These are phyloP conservation scores for Colletotrichum orbiculare DNA, from an alignment of 2,329 filamentous ascomycete genomes.

Conservation along the genomic window DNA sequence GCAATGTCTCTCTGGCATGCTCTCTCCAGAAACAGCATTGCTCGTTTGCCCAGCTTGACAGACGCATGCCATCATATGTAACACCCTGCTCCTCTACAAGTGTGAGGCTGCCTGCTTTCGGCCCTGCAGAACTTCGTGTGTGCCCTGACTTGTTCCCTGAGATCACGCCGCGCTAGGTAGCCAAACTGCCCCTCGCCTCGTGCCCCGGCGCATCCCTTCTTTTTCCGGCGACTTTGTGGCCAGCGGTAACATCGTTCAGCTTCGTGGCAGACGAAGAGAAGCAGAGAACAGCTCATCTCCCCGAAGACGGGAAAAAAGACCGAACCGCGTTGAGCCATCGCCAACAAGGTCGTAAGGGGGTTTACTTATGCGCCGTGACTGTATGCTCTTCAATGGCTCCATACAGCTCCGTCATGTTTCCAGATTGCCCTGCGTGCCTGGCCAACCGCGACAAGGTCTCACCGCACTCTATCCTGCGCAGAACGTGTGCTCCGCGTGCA, in stretches of 20 bases:
- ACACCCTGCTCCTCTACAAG: neutral
- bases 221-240: constrained; percentile 3
- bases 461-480: constrained; percentile 1
- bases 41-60: neutral
- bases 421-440: constrained; percentile 28
- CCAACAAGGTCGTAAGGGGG: neutral
- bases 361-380: neutral
- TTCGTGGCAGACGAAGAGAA: neutral
- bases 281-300: neutral
- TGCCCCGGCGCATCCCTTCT: constrained; percentile 2
- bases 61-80: neutral
- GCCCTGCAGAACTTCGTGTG: neutral
- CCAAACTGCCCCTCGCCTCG: constrained; percentile 1
- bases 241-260: constrained; percentile 1
- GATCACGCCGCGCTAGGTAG: neutral
- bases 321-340: neutral
- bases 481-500: constrained; percentile 2
- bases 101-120: constrained; percentile 4
- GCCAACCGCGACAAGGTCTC: constrained; percentile 10
- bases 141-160: neutral
- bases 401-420: neutral
- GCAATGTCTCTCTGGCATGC: constrained; percentile 3
- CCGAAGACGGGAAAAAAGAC: neutral
- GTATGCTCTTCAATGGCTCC: neutral
- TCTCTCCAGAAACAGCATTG: neutral